These are phyloP conservation scores for Neurospora sp. DNA, from an alignment of 495 filamentous ascomycete species.

Conservation along the genomic window DNA sequence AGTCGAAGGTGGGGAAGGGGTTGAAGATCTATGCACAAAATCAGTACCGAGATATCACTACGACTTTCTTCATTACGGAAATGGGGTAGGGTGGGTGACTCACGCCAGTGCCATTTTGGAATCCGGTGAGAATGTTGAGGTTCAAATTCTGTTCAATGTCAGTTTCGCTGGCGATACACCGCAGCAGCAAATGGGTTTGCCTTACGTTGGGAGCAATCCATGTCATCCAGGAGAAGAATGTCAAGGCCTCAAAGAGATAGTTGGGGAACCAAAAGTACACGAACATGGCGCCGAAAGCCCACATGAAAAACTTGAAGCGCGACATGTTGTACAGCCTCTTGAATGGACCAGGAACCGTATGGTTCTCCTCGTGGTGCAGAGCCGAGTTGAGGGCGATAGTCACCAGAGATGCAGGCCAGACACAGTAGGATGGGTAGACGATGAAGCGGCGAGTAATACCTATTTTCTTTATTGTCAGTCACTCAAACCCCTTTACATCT, in stretches of 20 bases:
- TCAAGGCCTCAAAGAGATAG: constrained; percentile 29
- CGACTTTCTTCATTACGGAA: no score
- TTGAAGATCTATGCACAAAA: constrained; percentile 13
- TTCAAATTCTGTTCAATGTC: constrained; percentile 11
- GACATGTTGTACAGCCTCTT: constrained; percentile 21
- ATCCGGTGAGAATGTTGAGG: constrained; percentile 22
- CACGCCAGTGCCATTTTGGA: constrained; percentile 21
- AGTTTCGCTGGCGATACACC: background rate
- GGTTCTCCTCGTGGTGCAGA: constrained; percentile 28
- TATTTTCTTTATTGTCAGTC: background rate
- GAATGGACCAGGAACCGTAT: constrained; percentile 23
- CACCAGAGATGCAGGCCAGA: constrained; percentile 33
- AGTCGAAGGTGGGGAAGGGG: constrained; percentile 32
- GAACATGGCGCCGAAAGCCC: constrained; percentile 27
- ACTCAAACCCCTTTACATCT: background rate
- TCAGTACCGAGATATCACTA: background rate
- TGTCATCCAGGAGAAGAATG: constrained; percentile 31
- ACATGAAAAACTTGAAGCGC: constrained; percentile 26
- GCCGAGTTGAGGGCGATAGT: constrained; percentile 37
- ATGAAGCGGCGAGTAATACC: constrained; percentile 37
- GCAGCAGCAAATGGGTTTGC: background rate
- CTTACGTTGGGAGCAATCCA: constrained; percentile 28
- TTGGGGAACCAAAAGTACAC: constrained; percentile 38
- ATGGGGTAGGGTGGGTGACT: no score
- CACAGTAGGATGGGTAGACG: constrained; percentile 37